Evolutionary conservation across 352 stramenopile species (phyloP).

Genomic region (Phytopythium kandeliae): DNA sequence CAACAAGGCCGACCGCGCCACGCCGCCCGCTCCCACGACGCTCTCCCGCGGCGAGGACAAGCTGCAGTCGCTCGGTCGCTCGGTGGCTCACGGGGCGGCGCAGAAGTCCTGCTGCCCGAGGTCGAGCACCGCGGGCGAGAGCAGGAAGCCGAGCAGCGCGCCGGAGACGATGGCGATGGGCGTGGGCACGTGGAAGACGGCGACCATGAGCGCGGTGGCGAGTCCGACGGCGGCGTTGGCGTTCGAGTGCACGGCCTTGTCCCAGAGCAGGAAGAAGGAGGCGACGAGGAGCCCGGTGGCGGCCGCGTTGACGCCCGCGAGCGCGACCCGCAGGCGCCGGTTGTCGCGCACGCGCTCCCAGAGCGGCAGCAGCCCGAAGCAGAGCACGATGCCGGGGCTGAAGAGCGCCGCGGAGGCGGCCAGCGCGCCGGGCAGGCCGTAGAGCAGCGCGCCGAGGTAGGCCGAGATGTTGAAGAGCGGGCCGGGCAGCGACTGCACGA

Average conservation of each 20-base stretch:
- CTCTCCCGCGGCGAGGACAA: too few species aligned
- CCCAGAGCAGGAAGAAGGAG: constrained; percentile 87
- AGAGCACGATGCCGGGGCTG: constrained; percentile 88
- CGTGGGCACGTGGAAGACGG: constrained; percentile 70
- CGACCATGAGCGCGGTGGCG: constrained; percentile 71
- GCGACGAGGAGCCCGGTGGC: constrained; percentile 89
- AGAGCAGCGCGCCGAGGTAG: constrained; percentile 88
- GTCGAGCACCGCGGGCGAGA: constrained; percentile 41
- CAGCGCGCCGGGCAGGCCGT: constrained; percentile 84
- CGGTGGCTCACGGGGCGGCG: not conserved
- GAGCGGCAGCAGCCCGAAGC: constrained; percentile 90
- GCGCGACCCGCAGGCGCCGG: constrained; percentile 75
- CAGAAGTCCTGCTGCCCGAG: constrained; percentile 55
- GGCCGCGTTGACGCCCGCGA: constrained; percentile 89
- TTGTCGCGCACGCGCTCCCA: constrained; percentile 89
- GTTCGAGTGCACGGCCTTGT: constrained; percentile 76
- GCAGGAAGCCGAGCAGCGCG: constrained; percentile 40
- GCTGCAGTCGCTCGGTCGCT: too few species aligned
- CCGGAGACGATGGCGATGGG: constrained; percentile 54
- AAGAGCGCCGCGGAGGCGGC: constrained; percentile 88
- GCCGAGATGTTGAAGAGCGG: constrained; percentile 95
- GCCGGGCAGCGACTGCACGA: constrained; percentile 91
- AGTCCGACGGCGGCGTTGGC: constrained; percentile 84
- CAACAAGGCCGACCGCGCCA: too few species aligned
- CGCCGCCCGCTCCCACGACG: too few species aligned